Evolutionary conservation across 106 monocot species (phyloP).

Genomic region (Apostasia ramifera): DNA sequence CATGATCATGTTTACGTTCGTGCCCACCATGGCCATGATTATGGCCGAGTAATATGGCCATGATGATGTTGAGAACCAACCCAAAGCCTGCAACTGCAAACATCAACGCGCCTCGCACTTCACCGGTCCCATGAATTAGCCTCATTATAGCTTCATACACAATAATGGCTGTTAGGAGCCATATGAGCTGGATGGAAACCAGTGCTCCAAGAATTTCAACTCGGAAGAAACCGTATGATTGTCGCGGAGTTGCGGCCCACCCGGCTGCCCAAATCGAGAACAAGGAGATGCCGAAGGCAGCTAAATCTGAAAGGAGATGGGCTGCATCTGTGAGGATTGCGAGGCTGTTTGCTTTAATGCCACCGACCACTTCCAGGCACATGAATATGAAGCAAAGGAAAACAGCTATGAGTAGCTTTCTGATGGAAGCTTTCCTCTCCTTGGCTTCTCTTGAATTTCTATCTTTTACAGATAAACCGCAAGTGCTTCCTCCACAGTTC

Average conservation of each 20-base stretch:
- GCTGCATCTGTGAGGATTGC: slow-evolving; percentile 67
- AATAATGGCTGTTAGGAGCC: slow-evolving; percentile 52
- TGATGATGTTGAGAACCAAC: slow-evolving; percentile 52
- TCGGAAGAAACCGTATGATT: slow-evolving; percentile 57
- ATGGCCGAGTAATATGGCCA: slow-evolving; percentile 59
- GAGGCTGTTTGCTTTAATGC: slow-evolving; percentile 64
- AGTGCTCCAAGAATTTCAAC: slow-evolving; percentile 64
- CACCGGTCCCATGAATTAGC: slow-evolving; percentile 28
- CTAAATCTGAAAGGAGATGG: slow-evolving; percentile 63
- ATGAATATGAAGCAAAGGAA: slow-evolving; percentile 49
- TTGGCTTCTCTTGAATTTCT: slow-evolving; percentile 25
- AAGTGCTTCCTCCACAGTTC: slow-evolving; percentile 31
- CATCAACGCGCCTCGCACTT: slow-evolving; percentile 58
- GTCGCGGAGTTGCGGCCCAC: slow-evolving; percentile 60
- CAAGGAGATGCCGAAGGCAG: slow-evolving; percentile 58
- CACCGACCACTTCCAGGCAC: slow-evolving; percentile 52
- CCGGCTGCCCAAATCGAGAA: slow-evolving; percentile 63
- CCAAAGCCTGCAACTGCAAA: slow-evolving; percentile 66
- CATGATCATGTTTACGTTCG: slow-evolving; percentile 9
- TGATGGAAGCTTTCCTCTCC: slow-evolving; percentile 35
- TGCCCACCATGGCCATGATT: slow-evolving; percentile 42
- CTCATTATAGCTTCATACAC: slow-evolving; percentile 52
- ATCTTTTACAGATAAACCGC: slow-evolving; percentile 31
- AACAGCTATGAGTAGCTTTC: slow-evolving; percentile 55
- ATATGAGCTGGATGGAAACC: slow-evolving; percentile 58